These are phyloP conservation scores for Solanum chiquidenum DNA, from an alignment of 257 asterid species.

Conservation along the genomic window DNA sequence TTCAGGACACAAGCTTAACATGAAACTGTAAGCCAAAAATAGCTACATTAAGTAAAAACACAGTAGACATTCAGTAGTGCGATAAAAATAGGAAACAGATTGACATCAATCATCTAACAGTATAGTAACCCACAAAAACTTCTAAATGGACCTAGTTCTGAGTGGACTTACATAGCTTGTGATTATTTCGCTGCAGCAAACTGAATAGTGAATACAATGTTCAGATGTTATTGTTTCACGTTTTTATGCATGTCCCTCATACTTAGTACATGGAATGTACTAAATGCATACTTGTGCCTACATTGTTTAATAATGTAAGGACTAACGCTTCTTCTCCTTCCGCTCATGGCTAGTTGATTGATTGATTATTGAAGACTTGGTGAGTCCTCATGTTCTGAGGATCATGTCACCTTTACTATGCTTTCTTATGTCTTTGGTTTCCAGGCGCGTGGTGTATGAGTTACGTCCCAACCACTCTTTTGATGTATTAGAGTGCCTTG, in stretches of 20 bases:
- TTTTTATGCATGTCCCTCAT: neutral
- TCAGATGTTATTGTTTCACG: neutral
- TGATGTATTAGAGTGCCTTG: neutral
- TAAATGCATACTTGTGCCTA: neutral
- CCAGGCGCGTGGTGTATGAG: neutral
- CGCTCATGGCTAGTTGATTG: neutral
- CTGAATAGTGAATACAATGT: neutral
- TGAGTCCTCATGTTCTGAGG: neutral
- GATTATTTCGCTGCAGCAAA: neutral
- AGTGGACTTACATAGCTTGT: neutral
- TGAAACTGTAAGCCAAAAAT: neutral
- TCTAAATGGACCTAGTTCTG: neutral
- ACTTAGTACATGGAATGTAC: neutral
- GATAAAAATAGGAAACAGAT: neutral
- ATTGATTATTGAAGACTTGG: neutral
- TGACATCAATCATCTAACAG: neutral
- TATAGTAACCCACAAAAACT: neutral
- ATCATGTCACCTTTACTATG: neutral
- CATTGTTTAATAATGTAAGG: neutral
- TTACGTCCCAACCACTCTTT: neutral
- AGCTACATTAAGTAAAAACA: neutral
- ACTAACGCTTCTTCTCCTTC: neutral
- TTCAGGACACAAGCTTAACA: neutral
- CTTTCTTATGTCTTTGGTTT: neutral
- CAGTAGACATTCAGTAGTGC: neutral